Percentiles rank a stretch among this genome's conserved stretches.
Evolutionary conservation across 306 rosid species (phyloP).

Genomic region (Alnus glutinosa): DNA sequence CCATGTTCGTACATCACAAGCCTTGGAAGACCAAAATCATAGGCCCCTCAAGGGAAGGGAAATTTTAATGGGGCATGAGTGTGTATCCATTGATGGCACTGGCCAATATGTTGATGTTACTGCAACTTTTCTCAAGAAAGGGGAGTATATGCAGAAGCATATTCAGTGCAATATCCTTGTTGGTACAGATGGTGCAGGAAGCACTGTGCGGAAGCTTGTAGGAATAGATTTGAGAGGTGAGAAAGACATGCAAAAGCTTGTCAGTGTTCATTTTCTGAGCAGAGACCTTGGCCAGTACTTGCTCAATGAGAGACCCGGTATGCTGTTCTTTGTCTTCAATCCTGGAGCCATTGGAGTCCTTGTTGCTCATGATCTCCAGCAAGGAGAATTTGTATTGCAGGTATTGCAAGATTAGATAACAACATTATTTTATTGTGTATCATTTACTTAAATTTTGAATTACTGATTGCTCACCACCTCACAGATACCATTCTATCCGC

Average conservation of each 20-base stretch:
- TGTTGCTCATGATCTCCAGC: constrained; percentile 91
- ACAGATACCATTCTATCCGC: constrained; percentile 94
- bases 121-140: constrained; percentile 54
- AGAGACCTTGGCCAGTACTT: constrained; percentile 79
- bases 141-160: constrained; percentile 51
- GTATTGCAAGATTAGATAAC: constrained; percentile 43
- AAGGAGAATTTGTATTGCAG: constrained; percentile 96
- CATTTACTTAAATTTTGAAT: constrained; percentile 18
- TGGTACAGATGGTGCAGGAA: constrained; percentile 88
- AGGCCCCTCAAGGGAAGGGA: constrained; percentile 39
- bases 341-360: constrained; percentile 92
- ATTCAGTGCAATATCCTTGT: constrained; percentile 64
- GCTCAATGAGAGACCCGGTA: constrained; percentile 88
- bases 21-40: constrained; percentile 37
- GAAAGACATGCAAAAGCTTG: constrained; percentile 82
- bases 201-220: constrained; percentile 75
- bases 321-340: constrained; percentile 91
- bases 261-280: constrained; percentile 88
- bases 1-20: constrained; percentile 42
- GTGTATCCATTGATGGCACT: constrained; percentile 57
- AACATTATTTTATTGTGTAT: constrained; percentile 27
- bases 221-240: constrained; percentile 89
- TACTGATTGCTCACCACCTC: constrained; percentile 28
- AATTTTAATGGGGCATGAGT: constrained; percentile 82
- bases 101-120: constrained; percentile 53